Conservation (phyloP, 192 early-diverging fungal species). For the Podila verticillata region DNA sequence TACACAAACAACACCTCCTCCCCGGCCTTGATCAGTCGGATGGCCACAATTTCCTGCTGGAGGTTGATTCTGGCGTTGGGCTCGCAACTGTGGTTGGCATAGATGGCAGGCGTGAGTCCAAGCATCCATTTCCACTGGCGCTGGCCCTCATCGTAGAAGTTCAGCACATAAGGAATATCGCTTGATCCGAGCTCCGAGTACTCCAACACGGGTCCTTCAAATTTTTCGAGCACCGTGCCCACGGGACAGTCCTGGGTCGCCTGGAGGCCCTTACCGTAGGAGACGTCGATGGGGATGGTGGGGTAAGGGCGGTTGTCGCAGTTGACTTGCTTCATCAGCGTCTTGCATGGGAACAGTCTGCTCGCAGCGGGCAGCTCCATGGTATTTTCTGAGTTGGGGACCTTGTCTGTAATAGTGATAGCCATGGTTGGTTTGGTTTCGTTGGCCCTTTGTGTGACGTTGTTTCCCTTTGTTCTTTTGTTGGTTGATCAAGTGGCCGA, state of each 20-base stretch:
- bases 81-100: constrained; percentile 8
- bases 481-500: too few relatives aligned
- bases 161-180: neutral
- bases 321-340: neutral
- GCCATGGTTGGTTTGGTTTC: neutral
- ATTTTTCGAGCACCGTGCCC: constrained; percentile 11
- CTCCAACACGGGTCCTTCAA: constrained; percentile 13
- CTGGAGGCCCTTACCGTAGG: constrained; percentile 4
- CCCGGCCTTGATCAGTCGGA: constrained; percentile 13
- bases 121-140: constrained; percentile 16
- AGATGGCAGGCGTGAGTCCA: constrained; percentile 10
- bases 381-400: constrained; percentile 13
- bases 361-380: constrained; percentile 6
- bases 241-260: constrained; percentile 11
- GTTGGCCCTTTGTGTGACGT: too few relatives aligned
- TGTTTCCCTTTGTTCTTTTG: too few relatives aligned
- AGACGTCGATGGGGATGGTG: neutral
- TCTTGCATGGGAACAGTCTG: constrained; percentile 10
- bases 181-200: constrained; percentile 12
- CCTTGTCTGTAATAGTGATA: neutral
- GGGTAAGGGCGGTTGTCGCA: constrained; percentile 3
- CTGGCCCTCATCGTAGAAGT: constrained; percentile 4
- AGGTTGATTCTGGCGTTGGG: constrained; percentile 2
- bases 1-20: constrained; percentile 1
- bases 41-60: constrained; percentile 7